Percentiles rank a stretch among this genome's conserved stretches.
phyloP scores from a whole-genome alignment of 306 rosid genomes.

The Corylus heterophylla region DNA sequence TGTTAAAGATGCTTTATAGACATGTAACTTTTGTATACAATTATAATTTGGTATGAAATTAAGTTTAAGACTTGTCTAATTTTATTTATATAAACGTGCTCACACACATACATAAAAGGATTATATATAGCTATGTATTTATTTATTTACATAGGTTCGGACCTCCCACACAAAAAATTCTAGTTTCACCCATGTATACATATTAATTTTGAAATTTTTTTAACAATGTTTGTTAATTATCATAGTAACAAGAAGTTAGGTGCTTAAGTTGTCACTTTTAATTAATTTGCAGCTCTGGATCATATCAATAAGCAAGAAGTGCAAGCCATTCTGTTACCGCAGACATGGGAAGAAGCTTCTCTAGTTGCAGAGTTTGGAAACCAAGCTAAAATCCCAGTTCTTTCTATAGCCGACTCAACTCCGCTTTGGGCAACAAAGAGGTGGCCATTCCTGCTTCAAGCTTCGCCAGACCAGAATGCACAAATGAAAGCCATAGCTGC shows the following conservation, averaged over 20 bases:
- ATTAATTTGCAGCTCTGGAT: conserved; percentile 42
- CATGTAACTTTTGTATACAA: no score
- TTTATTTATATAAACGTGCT: no score
- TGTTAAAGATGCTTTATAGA: no score
- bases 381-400: conserved; percentile 33
- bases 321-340: conserved; percentile 48
- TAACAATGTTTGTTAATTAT: no score
- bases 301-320: conserved; percentile 29
- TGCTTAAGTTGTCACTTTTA: neutral
- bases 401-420: conserved; percentile 39
- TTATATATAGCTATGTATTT: no score
- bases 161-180: no score
- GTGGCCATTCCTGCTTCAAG: conserved; percentile 47
- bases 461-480: conserved; percentile 24
- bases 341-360: conserved; percentile 49
- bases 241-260: neutral
- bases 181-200: no score
- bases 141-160: no score
- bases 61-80: no score
- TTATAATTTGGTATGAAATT: no score
- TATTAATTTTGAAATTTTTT: no score
- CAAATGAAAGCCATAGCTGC: conserved; percentile 53
- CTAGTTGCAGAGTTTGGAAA: conserved; percentile 44
- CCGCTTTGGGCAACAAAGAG: conserved; percentile 47
- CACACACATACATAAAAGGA: no score